Percentiles rank a stretch among this genome's conserved stretches.
Conservation (phyloP, 352 stramenopile species). For the Nothophytophthora sp. region DNA sequence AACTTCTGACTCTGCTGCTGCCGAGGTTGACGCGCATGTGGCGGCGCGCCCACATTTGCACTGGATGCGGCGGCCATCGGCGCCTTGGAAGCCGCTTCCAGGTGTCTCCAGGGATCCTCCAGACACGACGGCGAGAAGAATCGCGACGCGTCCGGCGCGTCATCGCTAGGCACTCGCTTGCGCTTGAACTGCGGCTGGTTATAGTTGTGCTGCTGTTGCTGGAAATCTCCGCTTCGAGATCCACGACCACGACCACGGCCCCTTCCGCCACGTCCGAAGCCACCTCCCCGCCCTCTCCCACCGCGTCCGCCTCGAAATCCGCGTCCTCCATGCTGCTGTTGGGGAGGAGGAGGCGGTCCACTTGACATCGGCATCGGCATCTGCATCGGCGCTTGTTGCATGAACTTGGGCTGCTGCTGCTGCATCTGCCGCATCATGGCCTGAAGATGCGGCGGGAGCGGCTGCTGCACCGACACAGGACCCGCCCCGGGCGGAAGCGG, state of each 20-base stretch:
- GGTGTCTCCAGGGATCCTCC: constrained; percentile 59
- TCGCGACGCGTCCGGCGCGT: constrained; percentile 37
- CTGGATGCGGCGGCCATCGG: too few species aligned
- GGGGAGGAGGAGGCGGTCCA: constrained; percentile 1
- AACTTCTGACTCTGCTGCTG: constrained; percentile 17
- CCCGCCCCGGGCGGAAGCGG: constrained; percentile 3
- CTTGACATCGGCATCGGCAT: background rate
- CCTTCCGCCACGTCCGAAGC: constrained; percentile 19
- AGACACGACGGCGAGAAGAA: constrained; percentile 75
- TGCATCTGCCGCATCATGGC: constrained; percentile 61
- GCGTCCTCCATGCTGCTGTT: constrained; percentile 17
- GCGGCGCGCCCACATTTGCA: too few species aligned
- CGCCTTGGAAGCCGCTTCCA: constrained; percentile 14
- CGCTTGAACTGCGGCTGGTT: constrained; percentile 39
- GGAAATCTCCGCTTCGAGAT: constrained; percentile 23
- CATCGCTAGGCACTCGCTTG: constrained; percentile 44
- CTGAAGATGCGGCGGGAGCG: constrained; percentile 51
- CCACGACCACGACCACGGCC: constrained; percentile 13
- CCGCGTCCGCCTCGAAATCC: constrained; percentile 15
- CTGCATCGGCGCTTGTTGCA: constrained; percentile 21
- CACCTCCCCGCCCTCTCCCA: constrained; percentile 14
- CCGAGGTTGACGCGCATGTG: too few species aligned
- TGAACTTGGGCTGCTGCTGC: constrained; percentile 38
- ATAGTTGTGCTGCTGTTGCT: constrained; percentile 17
- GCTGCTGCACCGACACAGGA: background rate